A percentile compares a stretch with the other conserved stretches of the same genome.
Conservation (phyloP, 2,329 filamentous ascomycete species). For the Dendrostoma leiphaemia region DNA sequence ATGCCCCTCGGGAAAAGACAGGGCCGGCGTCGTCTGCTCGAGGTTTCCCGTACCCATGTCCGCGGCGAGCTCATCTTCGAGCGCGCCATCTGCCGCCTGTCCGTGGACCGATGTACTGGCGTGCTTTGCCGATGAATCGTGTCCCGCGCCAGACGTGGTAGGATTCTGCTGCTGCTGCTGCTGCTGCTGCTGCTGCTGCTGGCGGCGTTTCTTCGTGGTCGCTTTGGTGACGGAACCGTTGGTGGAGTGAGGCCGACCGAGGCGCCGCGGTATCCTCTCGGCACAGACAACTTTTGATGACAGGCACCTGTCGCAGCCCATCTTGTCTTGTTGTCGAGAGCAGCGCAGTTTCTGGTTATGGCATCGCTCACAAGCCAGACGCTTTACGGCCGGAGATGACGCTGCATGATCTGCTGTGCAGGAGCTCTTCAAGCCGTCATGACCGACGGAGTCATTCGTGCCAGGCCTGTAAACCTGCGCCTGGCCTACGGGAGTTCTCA, state of each 20-base stretch:
- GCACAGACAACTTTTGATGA: not conserved
- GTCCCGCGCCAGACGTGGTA: too few relatives aligned
- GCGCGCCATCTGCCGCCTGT: not conserved
- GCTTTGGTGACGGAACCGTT: not conserved
- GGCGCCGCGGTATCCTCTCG: not conserved
- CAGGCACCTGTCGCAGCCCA: not conserved
- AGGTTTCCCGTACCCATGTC: not conserved
- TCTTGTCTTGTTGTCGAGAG: not conserved
- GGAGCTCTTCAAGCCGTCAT: not conserved
- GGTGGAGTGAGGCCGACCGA: conserved; percentile 1
- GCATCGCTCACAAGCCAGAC: conserved; percentile 1
- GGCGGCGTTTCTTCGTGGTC: conserved; percentile 1
- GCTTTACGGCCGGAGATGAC: not conserved
- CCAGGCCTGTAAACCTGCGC: not conserved
- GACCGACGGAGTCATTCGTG: not conserved
- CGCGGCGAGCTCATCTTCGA: not conserved
- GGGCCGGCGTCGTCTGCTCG: not conserved
- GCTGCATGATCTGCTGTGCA: not conserved
- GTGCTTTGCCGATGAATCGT: too few relatives aligned
- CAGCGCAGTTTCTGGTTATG: conserved; percentile 4
- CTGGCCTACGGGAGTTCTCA: not conserved
- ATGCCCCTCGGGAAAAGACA: not conserved
- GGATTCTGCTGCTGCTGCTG: not conserved
- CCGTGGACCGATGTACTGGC: too few relatives aligned
- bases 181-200: not conserved